A percentile compares a stretch with the other conserved stretches of the same genome.
Evolutionary conservation across 2,329 filamentous ascomycete species (phyloP).

Genomic region (Acarospora socialis): DNA sequence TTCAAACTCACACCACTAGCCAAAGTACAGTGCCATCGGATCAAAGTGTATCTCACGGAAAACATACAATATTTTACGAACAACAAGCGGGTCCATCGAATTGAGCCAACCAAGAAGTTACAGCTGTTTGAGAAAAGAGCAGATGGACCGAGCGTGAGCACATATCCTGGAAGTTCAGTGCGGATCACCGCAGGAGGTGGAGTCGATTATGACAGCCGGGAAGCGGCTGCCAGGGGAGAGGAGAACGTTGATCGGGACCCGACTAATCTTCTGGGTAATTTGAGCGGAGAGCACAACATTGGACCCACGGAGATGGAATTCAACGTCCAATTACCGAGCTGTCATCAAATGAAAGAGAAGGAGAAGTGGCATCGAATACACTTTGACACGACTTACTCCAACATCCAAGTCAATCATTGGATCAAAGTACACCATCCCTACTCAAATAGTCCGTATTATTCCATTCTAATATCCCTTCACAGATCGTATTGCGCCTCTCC

Average conservation of each 20-base stretch:
- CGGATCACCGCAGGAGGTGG: slow-evolving; percentile 69
- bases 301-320: slow-evolving; percentile 90
- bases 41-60: slow-evolving; percentile 84
- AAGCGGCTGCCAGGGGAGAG: slow-evolving; percentile 41
- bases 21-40: slow-evolving; percentile 83
- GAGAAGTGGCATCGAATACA: slow-evolving; percentile 55
- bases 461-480: slow-evolving; percentile 1
- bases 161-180: slow-evolving; percentile 62
- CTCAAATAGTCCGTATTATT: slow-evolving; percentile 4
- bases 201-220: slow-evolving; percentile 48
- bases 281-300: slow-evolving; percentile 62
- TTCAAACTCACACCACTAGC: slow-evolving; percentile 87
- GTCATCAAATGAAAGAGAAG: slow-evolving; percentile 64
- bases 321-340: slow-evolving; percentile 81
- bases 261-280: slow-evolving; percentile 65
- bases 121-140: slow-evolving; percentile 78
- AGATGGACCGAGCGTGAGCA: slow-evolving; percentile 57
- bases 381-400: slow-evolving; percentile 85
- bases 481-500: slow-evolving; percentile 88
- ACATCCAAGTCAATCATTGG: slow-evolving; percentile 90
- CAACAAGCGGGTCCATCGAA: slow-evolving; percentile 69
- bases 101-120: slow-evolving; percentile 73
- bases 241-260: slow-evolving; percentile 39
- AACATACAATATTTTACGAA: slow-evolving; percentile 83
- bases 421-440: slow-evolving; percentile 53